phyloP scores from a whole-genome alignment of 139 green algal genomes.

The Nannochloris sp. region DNA sequence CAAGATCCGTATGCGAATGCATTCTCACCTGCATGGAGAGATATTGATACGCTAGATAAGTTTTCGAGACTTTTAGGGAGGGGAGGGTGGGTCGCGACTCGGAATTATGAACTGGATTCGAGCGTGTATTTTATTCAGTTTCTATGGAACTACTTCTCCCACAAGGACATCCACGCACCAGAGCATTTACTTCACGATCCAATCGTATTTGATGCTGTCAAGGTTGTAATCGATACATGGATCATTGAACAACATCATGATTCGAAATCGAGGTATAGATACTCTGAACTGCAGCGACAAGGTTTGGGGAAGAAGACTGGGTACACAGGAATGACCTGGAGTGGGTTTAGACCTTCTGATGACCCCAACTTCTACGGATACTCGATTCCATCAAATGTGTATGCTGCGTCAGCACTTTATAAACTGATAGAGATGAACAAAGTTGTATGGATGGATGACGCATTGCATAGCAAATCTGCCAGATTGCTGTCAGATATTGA shows the following conservation, averaged over 20 bases:
- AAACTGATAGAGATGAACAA: conserved; percentile 38
- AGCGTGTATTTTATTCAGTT: conserved; percentile 52
- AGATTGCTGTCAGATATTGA: conserved; percentile 26
- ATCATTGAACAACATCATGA: conserved; percentile 43
- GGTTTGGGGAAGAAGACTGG: conserved; percentile 32
- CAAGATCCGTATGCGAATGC: conserved; percentile 54
- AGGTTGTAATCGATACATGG: conserved; percentile 33
- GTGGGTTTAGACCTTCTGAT: conserved; percentile 47
- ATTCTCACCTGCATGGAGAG: conserved; percentile 32
- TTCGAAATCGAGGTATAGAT: conserved; percentile 34
- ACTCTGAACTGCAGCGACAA: conserved; percentile 39
- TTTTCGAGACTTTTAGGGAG: conserved; percentile 27
- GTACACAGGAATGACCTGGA: conserved; percentile 52
- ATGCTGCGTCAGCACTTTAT: conserved; percentile 32
- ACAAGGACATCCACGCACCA: conserved; percentile 14
- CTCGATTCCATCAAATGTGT: conserved; percentile 48
- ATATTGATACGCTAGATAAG: conserved; percentile 8
- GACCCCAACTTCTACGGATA: conserved; percentile 41
- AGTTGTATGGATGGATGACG: conserved; percentile 25
- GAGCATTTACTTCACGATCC: conserved; percentile 22
- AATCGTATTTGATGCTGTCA: conserved; percentile 36
- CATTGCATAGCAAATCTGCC: conserved; percentile 6
- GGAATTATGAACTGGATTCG: conserved; percentile 61
- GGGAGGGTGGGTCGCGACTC: conserved; percentile 44
- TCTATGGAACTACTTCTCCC: conserved; percentile 45